Conservation (phyloP, 768 basidiomycete species). For the Suillus sp. region DNA sequence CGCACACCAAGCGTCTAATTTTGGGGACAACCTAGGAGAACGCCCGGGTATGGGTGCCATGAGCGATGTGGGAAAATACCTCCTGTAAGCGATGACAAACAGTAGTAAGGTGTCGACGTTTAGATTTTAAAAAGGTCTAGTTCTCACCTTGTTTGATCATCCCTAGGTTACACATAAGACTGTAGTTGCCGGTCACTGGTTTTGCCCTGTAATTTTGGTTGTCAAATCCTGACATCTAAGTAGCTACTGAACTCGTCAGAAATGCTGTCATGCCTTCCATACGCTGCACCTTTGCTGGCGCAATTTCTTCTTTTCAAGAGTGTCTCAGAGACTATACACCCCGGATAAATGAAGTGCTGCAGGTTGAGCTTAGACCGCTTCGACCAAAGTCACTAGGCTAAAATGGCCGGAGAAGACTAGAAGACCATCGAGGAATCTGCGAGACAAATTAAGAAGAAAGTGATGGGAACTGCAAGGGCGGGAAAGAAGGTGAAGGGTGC, state of each 20-base stretch:
- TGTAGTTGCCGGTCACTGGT: slow-evolving; percentile 14
- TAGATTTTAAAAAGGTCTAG: slow-evolving; percentile 22
- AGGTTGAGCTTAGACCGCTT: slow-evolving; percentile 57
- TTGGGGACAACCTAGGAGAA: background rate
- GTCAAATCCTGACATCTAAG: slow-evolving; percentile 14
- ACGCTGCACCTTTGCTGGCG: slow-evolving; percentile 45
- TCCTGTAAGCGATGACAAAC: slow-evolving; percentile 33
- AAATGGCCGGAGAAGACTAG: slow-evolving; percentile 77
- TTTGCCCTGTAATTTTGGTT: slow-evolving; percentile 14
- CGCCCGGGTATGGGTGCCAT: background rate
- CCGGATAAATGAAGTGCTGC: slow-evolving; percentile 61
- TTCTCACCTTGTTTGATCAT: slow-evolving; percentile 24
- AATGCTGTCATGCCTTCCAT: slow-evolving; percentile 58
- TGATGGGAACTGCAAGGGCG: slow-evolving; percentile 67
- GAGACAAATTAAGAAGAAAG: slow-evolving; percentile 74
- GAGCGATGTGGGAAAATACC: slow-evolving; percentile 22
- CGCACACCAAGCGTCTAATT: background rate
- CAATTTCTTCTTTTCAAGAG: slow-evolving; percentile 65
- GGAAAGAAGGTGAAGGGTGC: slow-evolving; percentile 65
- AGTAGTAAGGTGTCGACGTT: slow-evolving; percentile 21
- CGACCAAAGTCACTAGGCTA: slow-evolving; percentile 56
- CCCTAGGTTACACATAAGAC: slow-evolving; percentile 20
- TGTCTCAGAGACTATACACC: slow-evolving; percentile 67
- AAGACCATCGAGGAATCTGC: slow-evolving; percentile 74
- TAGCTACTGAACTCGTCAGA: slow-evolving; percentile 10